These are phyloP conservation scores for Ormosia semicastrata DNA, from an alignment of 306 rosid species.

Conservation along the genomic window DNA sequence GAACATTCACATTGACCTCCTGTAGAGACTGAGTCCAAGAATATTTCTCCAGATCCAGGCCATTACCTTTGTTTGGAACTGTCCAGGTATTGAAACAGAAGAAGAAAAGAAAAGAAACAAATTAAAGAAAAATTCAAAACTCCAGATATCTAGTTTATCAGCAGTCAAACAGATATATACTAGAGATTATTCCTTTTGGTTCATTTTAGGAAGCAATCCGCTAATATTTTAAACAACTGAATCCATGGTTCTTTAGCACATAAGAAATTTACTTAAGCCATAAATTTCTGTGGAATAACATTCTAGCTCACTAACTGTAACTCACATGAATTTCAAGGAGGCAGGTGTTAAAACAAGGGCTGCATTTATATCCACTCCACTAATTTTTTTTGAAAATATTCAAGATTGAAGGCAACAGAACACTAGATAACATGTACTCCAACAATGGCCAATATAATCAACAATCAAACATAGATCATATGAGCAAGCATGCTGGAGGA, in stretches of 20 bases:
- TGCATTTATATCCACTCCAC: neutral
- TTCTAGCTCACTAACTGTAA: neutral
- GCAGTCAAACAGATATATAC: neutral
- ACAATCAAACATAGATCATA: neutral
- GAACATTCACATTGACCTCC: slow-evolving; percentile 67
- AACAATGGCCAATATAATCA: slow-evolving; percentile 37
- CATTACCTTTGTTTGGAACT: slow-evolving; percentile 85
- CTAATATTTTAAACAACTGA: neutral
- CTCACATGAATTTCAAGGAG: neutral
- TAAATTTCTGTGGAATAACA: neutral
- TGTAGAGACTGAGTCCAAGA: slow-evolving; percentile 93
- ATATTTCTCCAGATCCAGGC: slow-evolving; percentile 80
- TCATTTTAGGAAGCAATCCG: neutral
- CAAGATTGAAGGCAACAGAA: neutral
- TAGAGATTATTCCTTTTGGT: neutral
- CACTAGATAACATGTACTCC: neutral
- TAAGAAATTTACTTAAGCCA: neutral
- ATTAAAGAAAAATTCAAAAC: neutral
- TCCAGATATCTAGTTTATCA: neutral
- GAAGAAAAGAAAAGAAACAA: neutral
- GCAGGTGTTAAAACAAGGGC: neutral
- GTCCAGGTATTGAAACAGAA: slow-evolving; percentile 20
- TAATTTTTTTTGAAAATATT: neutral
- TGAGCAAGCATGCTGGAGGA: slow-evolving; percentile 38
- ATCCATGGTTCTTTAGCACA: neutral